Base-by-base conservation (phyloP, 2,329 filamentous ascomycete species). In the Cladophialophora chaetospira region DNA sequence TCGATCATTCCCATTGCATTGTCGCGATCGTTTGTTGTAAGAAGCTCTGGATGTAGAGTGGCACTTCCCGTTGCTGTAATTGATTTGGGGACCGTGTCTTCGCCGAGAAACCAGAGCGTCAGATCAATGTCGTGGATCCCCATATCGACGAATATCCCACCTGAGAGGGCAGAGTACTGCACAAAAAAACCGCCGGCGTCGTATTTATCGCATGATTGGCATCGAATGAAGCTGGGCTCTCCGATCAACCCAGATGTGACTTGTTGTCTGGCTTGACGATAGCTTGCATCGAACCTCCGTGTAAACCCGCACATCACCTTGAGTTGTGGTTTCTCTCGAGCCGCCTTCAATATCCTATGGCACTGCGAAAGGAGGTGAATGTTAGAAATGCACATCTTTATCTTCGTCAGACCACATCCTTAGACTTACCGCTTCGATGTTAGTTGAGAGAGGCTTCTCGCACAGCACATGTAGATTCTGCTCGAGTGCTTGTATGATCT, bases 91-190 rank as follows among this genome's bases (percentile, higher is more conserved):
- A 23, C 10, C 3, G 25, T 76, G n/a, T 71, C 70, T 3, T 68
- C 63, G 5, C 70, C 61, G 57, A 78, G 77, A 15, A 78, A 86
- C 82, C 83, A 86, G 1, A 86, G 73, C 0, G 82, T 75, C 1
- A 87, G 77, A 59, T 86, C 84, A 63, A 88, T 88, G 64, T 88
- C 86, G 73, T 88, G 86, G 65, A 87, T 82, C 57, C 79, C 80
- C 72, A 81, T 84, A 72, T 87, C 84, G 53, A 86, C 83, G 63
- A 87, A 86, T 67, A 86, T 85, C 45, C 83, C 83, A 26, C 84
- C 84, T 2, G 74, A 79, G 69, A 79, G 82, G 64, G 82, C 75
- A 9, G 83, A 81, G 69, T 86, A 87, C 26, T 77, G 73, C 47
- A 87, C 82, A 66, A 86, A 86, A 75, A 85, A 86, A 51, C 82